Conservation (phyloP, 2,329 filamentous ascomycete species). For the Blumeriella jaapii region DNA sequence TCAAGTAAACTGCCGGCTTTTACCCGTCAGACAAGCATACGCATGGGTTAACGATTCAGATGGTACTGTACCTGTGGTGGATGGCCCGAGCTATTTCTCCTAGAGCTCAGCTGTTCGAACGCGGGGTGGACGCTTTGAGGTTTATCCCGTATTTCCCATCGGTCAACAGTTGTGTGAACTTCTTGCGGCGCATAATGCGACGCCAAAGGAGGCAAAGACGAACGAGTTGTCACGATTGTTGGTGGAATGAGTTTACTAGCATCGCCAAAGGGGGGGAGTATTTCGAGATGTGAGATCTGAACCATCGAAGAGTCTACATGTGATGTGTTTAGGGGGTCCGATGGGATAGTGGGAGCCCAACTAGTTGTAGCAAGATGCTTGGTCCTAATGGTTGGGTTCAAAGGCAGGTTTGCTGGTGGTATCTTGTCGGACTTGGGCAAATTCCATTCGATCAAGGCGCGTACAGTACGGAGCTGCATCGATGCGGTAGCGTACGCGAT, state of each 20-base stretch:
- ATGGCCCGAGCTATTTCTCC: constrained; percentile 40
- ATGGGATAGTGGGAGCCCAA: constrained; percentile 31
- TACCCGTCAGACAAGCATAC: constrained; percentile 4
- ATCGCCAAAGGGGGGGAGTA: constrained; percentile 57
- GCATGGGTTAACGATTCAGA: background rate
- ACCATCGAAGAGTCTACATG: constrained; percentile 41
- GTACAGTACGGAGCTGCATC: constrained; percentile 63
- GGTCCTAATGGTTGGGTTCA: constrained; percentile 43
- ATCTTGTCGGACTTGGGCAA: constrained; percentile 45
- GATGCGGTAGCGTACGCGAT: constrained; percentile 58
- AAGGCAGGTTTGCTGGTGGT: constrained; percentile 33
- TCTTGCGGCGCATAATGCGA: constrained; percentile 51
- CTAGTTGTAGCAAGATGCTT: constrained; percentile 45
- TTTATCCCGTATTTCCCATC: constrained; percentile 66
- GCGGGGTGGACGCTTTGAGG: constrained; percentile 58
- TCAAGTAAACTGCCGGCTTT: constrained; percentile 38
- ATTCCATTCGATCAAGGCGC: constrained; percentile 66
- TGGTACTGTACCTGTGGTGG: constrained; percentile 21
- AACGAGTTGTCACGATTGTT: constrained; percentile 63
- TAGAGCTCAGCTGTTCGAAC: constrained; percentile 63
- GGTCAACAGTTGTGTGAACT: constrained; percentile 62
- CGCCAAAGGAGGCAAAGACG: constrained; percentile 41
- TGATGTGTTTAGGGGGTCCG: constrained; percentile 27
- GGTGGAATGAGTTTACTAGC: constrained; percentile 34
- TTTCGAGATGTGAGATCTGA: constrained; percentile 62